A percentile compares a stretch with the other conserved stretches of the same genome.
Evolutionary conservation across 306 rosid genomes (phyloP).

Genomic region (Cercis canadensis): DNA sequence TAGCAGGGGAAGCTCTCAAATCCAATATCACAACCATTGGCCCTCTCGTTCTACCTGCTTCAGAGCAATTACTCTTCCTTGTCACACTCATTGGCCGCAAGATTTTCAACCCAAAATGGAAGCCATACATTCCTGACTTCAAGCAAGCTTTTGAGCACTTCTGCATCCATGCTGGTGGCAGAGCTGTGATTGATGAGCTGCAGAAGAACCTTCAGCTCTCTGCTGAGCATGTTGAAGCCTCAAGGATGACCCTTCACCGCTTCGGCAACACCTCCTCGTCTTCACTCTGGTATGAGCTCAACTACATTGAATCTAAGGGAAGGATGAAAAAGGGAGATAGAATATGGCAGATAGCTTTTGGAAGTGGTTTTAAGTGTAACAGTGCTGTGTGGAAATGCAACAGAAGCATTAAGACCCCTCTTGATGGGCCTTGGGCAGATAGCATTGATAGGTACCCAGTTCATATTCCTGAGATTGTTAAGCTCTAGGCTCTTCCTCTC

Average conservation of each 20-base stretch:
- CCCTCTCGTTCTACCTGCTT: slow-evolving; percentile 91
- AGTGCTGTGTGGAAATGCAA: slow-evolving; percentile 96
- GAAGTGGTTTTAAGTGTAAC: slow-evolving; percentile 94
- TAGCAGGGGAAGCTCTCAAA: slow-evolving; percentile 93
- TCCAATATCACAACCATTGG: slow-evolving; percentile 95
- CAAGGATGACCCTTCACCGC: slow-evolving; percentile 88
- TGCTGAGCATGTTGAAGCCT: slow-evolving; percentile 87
- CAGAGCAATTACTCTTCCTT: slow-evolving; percentile 87
- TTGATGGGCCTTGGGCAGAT: slow-evolving; percentile 84
- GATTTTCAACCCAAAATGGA: slow-evolving; percentile 86
- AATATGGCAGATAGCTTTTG: slow-evolving; percentile 94
- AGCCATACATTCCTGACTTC: slow-evolving; percentile 94
- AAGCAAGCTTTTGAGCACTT: slow-evolving; percentile 94
- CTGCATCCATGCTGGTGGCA: slow-evolving; percentile 93
- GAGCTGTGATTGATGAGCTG: slow-evolving; percentile 92
- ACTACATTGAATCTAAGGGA: slow-evolving; percentile 83
- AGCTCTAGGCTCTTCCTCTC: slow-evolving; percentile 64
- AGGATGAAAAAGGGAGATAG: slow-evolving; percentile 90
- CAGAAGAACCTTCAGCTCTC: slow-evolving; percentile 96
- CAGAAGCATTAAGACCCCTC: slow-evolving; percentile 56
- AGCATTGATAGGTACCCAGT: slow-evolving; percentile 88
- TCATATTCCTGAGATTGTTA: slow-evolving; percentile 87
- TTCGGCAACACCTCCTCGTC: slow-evolving; percentile 98
- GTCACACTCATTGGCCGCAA: slow-evolving; percentile 78
- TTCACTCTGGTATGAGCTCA: slow-evolving; percentile 88